phyloP scores from a whole-genome alignment of 2,329 filamentous ascomycete species.

The Volutella citrinella region DNA sequence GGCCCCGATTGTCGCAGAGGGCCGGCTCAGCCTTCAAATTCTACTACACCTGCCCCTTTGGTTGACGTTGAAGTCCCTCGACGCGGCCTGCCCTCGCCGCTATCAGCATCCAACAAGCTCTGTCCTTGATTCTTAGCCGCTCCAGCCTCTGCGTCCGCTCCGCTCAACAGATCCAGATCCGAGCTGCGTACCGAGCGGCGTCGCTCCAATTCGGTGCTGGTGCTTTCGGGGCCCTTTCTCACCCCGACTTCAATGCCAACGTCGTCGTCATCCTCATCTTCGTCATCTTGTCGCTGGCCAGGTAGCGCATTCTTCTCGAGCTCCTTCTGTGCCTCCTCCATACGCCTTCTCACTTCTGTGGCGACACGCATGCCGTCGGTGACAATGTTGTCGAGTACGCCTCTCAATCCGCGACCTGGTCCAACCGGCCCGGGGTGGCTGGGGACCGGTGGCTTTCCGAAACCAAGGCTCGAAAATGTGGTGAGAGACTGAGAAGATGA shows the following conservation, averaged over 20 bases:
- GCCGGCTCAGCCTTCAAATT: slow-evolving; percentile 37
- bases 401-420: slow-evolving; percentile 74
- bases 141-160: slow-evolving; percentile 68
- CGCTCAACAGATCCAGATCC: slow-evolving; percentile 70
- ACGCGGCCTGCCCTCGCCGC: slow-evolving; percentile 23
- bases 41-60: slow-evolving; percentile 36
- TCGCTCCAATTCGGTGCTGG: slow-evolving; percentile 56
- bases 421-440: slow-evolving; percentile 39
- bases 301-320: slow-evolving; percentile 78
- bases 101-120: slow-evolving; percentile 33
- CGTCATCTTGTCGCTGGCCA: slow-evolving; percentile 63
- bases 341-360: slow-evolving; percentile 82
- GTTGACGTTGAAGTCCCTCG: slow-evolving; percentile 27
- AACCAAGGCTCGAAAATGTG: slow-evolving; percentile 74
- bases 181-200: slow-evolving; percentile 62
- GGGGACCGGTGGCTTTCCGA: slow-evolving; percentile 40
- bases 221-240: slow-evolving; percentile 30
- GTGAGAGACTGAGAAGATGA: slow-evolving; percentile 64
- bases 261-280: slow-evolving; percentile 65
- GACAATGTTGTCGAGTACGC: slow-evolving; percentile 95
- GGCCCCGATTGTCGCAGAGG: neutral
- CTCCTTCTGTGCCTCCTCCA: slow-evolving; percentile 94
- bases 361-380: slow-evolving; percentile 96
- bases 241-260: slow-evolving; percentile 42
- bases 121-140: slow-evolving; percentile 29